Base-by-base conservation (phyloP, 1,284 basidiomycete genomes). In the Naganishia albida region DNA sequence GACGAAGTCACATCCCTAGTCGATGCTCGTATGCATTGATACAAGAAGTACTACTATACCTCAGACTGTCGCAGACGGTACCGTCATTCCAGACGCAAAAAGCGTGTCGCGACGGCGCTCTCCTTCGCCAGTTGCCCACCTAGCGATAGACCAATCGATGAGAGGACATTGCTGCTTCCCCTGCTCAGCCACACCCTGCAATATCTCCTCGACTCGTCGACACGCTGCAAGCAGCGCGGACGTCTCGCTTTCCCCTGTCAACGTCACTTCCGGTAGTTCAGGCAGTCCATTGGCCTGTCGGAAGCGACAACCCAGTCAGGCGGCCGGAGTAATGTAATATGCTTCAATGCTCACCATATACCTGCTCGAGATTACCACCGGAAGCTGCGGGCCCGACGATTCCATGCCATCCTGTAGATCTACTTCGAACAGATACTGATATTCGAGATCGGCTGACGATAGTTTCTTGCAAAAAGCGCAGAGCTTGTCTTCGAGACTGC, bases 361-460 rank as follows among this genome's bases (percentile, higher is more conserved):
- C 38, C 26, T 60, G 46, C 56, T 60, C n/a, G 56, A 60, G 30
- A 60, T 25, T 7, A 60, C 49, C 7, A 50, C 56, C n/a, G 56
- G 34, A 7, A 60, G 56, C 34, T 15, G 16, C 20, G 26, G 8
- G 25, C 4, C 16, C 4, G 18, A 15, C 16, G 18, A 18, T 16
- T 46, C 48, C 28, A 23, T 48, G 12, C 7, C 18, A n/a, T 60
- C 56, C n/a, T 60, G 46, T 13, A 60, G 34, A 39, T 60, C 23
- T 25, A 49, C 34, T 7, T 49, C 56, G 20, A 60, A 60, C 44
- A 60, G n/a, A 20, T 49, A 60, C 26, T 60, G 56, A 50, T 60
- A 60, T 25, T 60, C 56, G 8, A 60, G 46, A 20, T 60, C 39
- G 34, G 2, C 34, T 2, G 46, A 49, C 18, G 34, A 34, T n/a